Base-by-base conservation (phyloP, 1,284 basidiomycete species). In the Tremellales sp. region DNA sequence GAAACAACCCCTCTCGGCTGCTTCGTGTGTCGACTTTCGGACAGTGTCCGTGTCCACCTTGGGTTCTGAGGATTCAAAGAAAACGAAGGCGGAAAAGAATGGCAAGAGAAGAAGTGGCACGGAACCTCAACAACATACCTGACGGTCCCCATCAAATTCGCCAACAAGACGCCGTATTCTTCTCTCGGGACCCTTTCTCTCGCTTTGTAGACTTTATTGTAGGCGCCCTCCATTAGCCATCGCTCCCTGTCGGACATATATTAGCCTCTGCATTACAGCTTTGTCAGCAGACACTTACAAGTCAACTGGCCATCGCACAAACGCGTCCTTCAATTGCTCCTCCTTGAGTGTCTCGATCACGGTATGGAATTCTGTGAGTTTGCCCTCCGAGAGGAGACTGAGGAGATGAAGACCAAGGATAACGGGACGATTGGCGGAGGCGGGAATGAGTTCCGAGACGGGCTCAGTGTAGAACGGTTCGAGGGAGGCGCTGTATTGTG, bases 201-300 rank as follows among this genome's bases (percentile, higher is more conserved):
- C 34, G 93, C 91, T 57, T 87, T 84, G 90, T 94, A 99, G 3
- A 98, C 93, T 71, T 97, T 95, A 71, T 88, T 91, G 71, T 98
- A 99, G 63, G 86, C 87, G 29, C 94, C 94, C 71, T 98, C 95
- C 94, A 99, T 98, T 50, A 98, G 79, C 89, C 93, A 97, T 41
- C 89, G 79, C 71, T 99, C 95, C 49, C 66, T 68, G 26, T 3
- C 3, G 3, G 16, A 14, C 19, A 33, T 16, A 27, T 12, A 75
- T 58, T 53, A 72, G 28, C 69, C 26, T 64, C 49, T 68, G 57
- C 33, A 66, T 62, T 29, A 69, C 45, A 47, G 56, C 70, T 40
- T 40, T 36, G 10, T 8, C 5, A 40, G 14, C 32, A 50, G 7
- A 26, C 7, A 46, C 66, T 56, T 31, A 68, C 68, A 92, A 79